A percentile compares a stretch with the other conserved stretches of the same genome.
Evolutionary conservation across 768 basidiomycete species (phyloP).

Genomic region (Rhodosporidiobolus sp.): DNA sequence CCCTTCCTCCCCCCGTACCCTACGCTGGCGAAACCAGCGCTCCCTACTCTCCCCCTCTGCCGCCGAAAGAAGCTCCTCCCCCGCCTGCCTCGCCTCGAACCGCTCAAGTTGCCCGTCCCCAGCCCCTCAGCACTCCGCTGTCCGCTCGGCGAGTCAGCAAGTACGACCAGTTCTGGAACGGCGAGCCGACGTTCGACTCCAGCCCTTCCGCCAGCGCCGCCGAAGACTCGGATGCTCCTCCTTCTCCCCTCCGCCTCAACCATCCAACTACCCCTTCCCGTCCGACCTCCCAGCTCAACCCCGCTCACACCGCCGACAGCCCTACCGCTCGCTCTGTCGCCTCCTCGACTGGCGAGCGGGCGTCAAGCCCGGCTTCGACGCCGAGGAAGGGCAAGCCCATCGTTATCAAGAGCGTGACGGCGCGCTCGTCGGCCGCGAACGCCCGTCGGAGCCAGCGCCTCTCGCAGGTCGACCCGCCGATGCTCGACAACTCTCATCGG

Average conservation of each 20-base stretch:
- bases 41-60: neutral
- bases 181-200: neutral
- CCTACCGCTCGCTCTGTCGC: neutral
- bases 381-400: conserved; percentile 9
- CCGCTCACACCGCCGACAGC: neutral
- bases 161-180: conserved; percentile 1
- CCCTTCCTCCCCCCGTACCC: neutral
- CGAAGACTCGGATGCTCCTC: conserved; percentile 9
- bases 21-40: neutral
- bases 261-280: neutral
- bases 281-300: neutral
- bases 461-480: conserved; percentile 18
- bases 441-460: conserved; percentile 15
- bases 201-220: neutral
- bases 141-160: neutral
- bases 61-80: neutral
- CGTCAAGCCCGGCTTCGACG: neutral
- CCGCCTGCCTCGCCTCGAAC: neutral
- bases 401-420: conserved; percentile 2
- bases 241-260: neutral
- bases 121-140: neutral
- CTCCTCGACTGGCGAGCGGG: neutral
- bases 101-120: neutral
- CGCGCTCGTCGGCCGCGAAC: conserved; percentile 12
- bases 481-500: neutral